Percentiles rank a stretch among this genome's conserved stretches.
These are phyloP conservation scores for Allium sativum DNA, from an alignment of 106 monocot genomes.

Conservation along the genomic window DNA sequence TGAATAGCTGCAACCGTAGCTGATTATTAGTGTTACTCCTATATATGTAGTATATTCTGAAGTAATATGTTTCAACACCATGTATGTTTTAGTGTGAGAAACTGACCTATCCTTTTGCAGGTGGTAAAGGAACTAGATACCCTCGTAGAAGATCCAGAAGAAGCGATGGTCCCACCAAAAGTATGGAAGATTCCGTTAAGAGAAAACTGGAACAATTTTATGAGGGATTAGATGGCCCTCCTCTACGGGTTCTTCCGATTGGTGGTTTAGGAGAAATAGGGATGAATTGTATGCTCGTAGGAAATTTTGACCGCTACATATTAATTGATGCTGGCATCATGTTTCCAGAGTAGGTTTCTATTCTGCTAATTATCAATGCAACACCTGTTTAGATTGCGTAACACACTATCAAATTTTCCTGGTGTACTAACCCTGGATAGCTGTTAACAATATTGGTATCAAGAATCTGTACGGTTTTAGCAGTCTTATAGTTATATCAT, in stretches of 20 bases:
- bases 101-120: constrained; percentile 18
- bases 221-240: constrained; percentile 90
- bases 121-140: constrained; percentile 31
- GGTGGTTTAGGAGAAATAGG: constrained; percentile 98
- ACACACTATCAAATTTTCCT: too few species aligned
- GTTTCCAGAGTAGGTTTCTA: constrained; percentile 89
- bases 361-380: too few species aligned
- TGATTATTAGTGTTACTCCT: too few species aligned
- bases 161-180: constrained; percentile 64
- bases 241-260: constrained; percentile 90
- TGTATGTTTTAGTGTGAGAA: background rate
- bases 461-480: too few species aligned
- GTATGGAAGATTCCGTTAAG: constrained; percentile 95
- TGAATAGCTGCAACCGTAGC: too few species aligned
- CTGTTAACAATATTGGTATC: too few species aligned
- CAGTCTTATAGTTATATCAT: too few species aligned
- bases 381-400: too few species aligned
- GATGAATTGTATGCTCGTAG: constrained; percentile 99
- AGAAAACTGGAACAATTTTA: constrained; percentile 95
- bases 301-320: constrained; percentile 91
- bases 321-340: constrained; percentile 95
- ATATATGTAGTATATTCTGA: background rate
- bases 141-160: constrained; percentile 49
- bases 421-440: too few species aligned
- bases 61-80: background rate